Evolutionary conservation across 2,329 filamentous ascomycete species (phyloP).

Genomic region (Paraphaeosphaeria sporulosa): DNA sequence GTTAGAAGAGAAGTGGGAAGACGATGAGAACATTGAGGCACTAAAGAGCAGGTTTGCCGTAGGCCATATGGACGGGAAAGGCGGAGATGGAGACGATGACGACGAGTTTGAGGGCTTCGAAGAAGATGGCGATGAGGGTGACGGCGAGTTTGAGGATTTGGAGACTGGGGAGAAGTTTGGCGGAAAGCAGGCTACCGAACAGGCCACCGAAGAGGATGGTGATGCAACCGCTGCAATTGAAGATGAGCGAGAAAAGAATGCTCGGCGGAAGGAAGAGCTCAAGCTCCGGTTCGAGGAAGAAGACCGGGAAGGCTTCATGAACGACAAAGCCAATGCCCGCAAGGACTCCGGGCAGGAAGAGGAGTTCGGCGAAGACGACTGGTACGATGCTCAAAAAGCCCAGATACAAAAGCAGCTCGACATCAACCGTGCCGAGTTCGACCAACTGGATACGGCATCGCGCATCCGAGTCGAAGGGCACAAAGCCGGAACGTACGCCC

Average conservation of each 20-base stretch:
- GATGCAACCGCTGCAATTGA: constrained; percentile 69
- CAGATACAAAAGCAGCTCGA: constrained; percentile 93
- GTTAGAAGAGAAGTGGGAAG: constrained; percentile 84
- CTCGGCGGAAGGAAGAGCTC: constrained; percentile 90
- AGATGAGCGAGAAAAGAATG: constrained; percentile 89
- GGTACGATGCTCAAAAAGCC: constrained; percentile 98
- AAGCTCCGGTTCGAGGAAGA: constrained; percentile 96
- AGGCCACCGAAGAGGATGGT: constrained; percentile 51
- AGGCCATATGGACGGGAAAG: constrained; percentile 63
- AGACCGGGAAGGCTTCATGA: constrained; percentile 93
- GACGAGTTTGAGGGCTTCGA: constrained; percentile 67
- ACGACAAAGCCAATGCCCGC: constrained; percentile 82
- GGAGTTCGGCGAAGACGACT: constrained; percentile 96
- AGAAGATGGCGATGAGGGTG: constrained; percentile 69
- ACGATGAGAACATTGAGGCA: constrained; percentile 77
- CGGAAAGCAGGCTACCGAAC: constrained; percentile 46
- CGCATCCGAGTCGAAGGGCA: constrained; percentile 86
- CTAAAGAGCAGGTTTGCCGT: constrained; percentile 80
- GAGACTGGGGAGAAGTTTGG: constrained; percentile 74
- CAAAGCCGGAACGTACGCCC: constrained; percentile 90
- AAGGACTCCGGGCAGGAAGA: constrained; percentile 72
- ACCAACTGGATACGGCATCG: constrained; percentile 83
- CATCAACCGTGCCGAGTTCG: constrained; percentile 95
- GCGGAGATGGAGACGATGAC: constrained; percentile 54
- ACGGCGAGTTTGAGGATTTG: constrained; percentile 85